Percentiles rank a stretch among this genome's conserved stretches.
Evolutionary conservation across 2,329 filamentous ascomycete species (phyloP).

Genomic region (Ophiocordyceps camponoti-floridani): DNA sequence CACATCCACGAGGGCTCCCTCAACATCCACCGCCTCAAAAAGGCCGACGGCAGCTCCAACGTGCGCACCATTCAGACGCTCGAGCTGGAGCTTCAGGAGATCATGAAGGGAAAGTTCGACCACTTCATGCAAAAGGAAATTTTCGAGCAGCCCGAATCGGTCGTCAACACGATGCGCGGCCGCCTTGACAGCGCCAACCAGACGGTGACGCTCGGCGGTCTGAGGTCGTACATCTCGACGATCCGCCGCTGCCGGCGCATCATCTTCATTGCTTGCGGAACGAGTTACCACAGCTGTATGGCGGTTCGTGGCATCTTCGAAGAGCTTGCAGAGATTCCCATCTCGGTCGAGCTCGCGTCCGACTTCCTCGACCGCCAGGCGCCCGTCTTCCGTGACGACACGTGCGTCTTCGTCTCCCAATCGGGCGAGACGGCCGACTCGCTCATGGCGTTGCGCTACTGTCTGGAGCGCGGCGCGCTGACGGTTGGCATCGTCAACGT

Average conservation of each 20-base stretch:
- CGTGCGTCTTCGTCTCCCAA: conserved; percentile 96
- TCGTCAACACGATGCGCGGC: conserved; percentile 99
- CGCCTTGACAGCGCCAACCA: conserved; percentile 88
- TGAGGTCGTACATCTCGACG: conserved; percentile 89
- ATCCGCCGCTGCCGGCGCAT: conserved; percentile 93
- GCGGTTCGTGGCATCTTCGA: conserved; percentile 95
- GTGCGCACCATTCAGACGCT: conserved; percentile 96
- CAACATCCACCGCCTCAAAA: conserved; percentile 96
- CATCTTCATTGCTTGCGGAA: conserved; percentile 98
- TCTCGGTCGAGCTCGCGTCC: conserved; percentile 88
- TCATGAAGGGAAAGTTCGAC: conserved; percentile 99
- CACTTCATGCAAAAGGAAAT: conserved; percentile 99
- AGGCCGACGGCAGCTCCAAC: conserved; percentile 91
- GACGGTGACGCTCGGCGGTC: conserved; percentile 84
- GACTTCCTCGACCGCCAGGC: conserved; percentile 96
- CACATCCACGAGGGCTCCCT: conserved; percentile 98
- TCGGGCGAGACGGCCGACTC: conserved; percentile 98
- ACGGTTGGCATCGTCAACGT: conserved; percentile 98
- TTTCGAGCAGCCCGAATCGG: conserved; percentile 98
- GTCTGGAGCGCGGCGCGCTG: conserved; percentile 88
- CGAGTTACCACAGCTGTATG: conserved; percentile 98
- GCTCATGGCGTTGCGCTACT: conserved; percentile 91
- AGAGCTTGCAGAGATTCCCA: conserved; percentile 94
- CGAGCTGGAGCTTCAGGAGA: conserved; percentile 97
- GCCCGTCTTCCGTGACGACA: conserved; percentile 97